Base-by-base conservation (phyloP, 2,329 filamentous ascomycete genomes). In the Colletotrichum echinochloae region DNA sequence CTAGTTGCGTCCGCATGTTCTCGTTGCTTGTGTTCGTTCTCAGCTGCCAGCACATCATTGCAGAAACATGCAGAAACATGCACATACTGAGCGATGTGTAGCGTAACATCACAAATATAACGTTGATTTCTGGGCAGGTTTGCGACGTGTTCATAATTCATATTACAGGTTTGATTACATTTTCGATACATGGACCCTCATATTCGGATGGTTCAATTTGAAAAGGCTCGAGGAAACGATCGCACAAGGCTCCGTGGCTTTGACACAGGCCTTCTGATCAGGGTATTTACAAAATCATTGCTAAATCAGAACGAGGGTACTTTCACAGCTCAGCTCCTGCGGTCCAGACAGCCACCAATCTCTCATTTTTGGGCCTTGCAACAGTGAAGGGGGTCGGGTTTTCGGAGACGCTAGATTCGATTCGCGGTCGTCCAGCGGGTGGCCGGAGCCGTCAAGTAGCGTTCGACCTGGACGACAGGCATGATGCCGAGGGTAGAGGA, bases 391-490 rank as follows among this genome's bases (percentile, higher is more conserved):
- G 4, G 12, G 9, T 18, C 7, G 1, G 18, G 18, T 23, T 14
- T 16, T 28, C 3, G 1, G 2, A 26, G 3, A 9, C 5, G 4
- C 60, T 33, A 71, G 11, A 69, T 69, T 0, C 69, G 51, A 49
- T 71, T 71, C 8, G 65, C 69, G 1, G 69, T 69, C 8, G 65
- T 59, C 69, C 65, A 71, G 14, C 69, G 65, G 1, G 20, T 26
- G 3, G 69, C 65, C 8, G 65, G 69, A 6, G 69, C 59, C 6
- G 65, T 69, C 16, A 69, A 48, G 14, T 71, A 60, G 11, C 39
- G 59, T 39, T 65, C 69, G 16, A 69, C 69, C 28, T 65, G 23
- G 23, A 70, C 65, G 28, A 65, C 69, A 12, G 69, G 69, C 60
- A 65, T 51, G 14, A 30, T 26, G 2, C 69, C 69, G 11, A 71